Evolutionary conservation across 768 basidiomycete genomes (phyloP).

Genomic region (Podaxis sp.): DNA sequence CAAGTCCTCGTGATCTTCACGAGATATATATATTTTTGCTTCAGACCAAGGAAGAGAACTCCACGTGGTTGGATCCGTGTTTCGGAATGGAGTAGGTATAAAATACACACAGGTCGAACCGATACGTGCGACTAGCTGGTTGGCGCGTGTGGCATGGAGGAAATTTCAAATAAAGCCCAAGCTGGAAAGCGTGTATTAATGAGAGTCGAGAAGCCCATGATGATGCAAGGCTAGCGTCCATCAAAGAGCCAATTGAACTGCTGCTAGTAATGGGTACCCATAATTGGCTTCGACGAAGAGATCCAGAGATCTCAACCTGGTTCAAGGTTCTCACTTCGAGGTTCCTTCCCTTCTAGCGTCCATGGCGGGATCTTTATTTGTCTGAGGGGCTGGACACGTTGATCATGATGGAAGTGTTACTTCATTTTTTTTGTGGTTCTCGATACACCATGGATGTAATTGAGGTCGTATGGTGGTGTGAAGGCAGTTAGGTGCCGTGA

Average conservation of each 20-base stretch:
- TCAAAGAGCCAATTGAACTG: neutral
- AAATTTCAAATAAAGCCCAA: neutral
- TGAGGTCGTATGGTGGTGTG: neutral
- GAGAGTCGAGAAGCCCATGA: neutral
- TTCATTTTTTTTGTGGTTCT: neutral
- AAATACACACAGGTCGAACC: neutral
- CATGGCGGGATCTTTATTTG: neutral
- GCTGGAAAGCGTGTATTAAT: neutral
- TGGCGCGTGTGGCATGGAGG: neutral
- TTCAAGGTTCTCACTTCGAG: conserved; percentile 7
- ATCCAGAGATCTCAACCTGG: conserved; percentile 5
- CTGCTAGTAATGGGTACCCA: neutral
- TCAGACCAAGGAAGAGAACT: neutral
- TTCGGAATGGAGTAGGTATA: neutral
- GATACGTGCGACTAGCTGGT: neutral
- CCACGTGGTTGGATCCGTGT: conserved; percentile 1
- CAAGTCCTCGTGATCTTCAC: neutral
- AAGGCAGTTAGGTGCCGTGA: neutral
- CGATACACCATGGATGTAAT: neutral
- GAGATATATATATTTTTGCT: neutral
- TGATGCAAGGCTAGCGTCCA: neutral
- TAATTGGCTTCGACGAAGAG: neutral
- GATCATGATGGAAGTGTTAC: neutral
- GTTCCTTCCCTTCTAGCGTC: conserved; percentile 2
- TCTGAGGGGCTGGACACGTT: neutral